Conservation (phyloP, 2,329 filamentous ascomycete species). For the Pseudophaeomoniella oleicola region DNA sequence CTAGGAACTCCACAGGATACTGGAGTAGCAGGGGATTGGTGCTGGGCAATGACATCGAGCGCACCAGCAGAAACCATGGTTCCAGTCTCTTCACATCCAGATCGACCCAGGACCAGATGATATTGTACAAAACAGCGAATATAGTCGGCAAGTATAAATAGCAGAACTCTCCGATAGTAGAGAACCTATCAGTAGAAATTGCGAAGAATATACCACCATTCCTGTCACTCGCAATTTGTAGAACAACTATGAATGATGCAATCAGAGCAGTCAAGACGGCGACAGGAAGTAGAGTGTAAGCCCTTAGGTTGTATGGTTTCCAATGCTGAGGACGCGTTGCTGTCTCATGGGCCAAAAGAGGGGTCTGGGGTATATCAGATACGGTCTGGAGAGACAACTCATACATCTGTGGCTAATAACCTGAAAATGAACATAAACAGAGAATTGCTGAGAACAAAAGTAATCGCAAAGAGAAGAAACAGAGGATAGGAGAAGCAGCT, state of each 20-base stretch:
- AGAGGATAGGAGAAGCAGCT: too few species aligned
- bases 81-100: constrained; percentile 44
- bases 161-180: neutral
- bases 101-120: constrained; percentile 46
- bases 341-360: too few species aligned
- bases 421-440: too few species aligned
- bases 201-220: constrained; percentile 1
- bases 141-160: constrained; percentile 29
- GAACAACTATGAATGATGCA: neutral
- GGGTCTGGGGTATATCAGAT: too few species aligned
- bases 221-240: neutral
- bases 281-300: too few species aligned
- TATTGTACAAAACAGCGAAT: constrained; percentile 38
- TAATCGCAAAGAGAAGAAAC: too few species aligned
- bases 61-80: constrained; percentile 34
- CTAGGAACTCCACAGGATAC: constrained; percentile 3
- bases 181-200: neutral
- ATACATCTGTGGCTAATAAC: too few species aligned
- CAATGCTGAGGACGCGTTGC: too few species aligned
- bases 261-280: neutral
- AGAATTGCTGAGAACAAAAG: too few species aligned
- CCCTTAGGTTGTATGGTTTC: too few species aligned
- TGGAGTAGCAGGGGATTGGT: neutral
- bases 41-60: neutral
- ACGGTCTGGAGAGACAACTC: too few species aligned